Percentiles rank a stretch among this genome's conserved stretches.
Conservation (phyloP, 257 asterid genomes). For the Gentiana straminea region DNA sequence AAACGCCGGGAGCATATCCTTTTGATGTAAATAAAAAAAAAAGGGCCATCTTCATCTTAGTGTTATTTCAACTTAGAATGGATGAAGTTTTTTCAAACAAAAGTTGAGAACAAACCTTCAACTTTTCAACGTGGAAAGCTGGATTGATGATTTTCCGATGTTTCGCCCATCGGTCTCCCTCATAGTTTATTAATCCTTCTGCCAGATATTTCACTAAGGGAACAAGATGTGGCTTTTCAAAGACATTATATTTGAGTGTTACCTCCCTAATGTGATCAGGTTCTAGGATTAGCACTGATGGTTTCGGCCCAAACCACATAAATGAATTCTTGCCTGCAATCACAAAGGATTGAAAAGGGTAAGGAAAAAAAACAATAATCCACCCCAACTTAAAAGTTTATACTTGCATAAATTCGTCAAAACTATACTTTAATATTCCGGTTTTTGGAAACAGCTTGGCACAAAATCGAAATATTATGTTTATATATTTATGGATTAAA, state of each 20-base stretch:
- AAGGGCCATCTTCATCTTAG: neutral
- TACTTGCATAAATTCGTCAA: no score
- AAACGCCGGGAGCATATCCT: constrained; percentile 54
- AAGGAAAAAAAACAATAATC: no score
- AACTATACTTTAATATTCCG: no score
- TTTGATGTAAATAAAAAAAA: constrained; percentile 4
- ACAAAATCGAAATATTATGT: no score
- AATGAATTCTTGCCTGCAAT: constrained; percentile 37
- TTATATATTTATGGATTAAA: no score
- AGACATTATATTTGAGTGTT: constrained; percentile 17
- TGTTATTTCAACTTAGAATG: neutral
- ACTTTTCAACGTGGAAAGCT: constrained; percentile 44
- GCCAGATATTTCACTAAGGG: constrained; percentile 29
- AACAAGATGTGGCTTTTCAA: constrained; percentile 21
- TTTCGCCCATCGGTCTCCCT: constrained; percentile 49
- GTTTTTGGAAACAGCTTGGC: no score
- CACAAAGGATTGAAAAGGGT: no score
- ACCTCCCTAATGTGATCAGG: constrained; percentile 43
- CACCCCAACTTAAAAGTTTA: no score
- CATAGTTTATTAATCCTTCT: constrained; percentile 24
- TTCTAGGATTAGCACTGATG: constrained; percentile 26
- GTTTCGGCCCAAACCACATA: constrained; percentile 47
- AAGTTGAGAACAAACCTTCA: constrained; percentile 24
- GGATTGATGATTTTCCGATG: constrained; percentile 52
- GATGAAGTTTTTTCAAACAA: neutral